Evolutionary conservation across 2,329 filamentous ascomycete species (phyloP).

Genomic region (Aspergillus ochraceoroseus): DNA sequence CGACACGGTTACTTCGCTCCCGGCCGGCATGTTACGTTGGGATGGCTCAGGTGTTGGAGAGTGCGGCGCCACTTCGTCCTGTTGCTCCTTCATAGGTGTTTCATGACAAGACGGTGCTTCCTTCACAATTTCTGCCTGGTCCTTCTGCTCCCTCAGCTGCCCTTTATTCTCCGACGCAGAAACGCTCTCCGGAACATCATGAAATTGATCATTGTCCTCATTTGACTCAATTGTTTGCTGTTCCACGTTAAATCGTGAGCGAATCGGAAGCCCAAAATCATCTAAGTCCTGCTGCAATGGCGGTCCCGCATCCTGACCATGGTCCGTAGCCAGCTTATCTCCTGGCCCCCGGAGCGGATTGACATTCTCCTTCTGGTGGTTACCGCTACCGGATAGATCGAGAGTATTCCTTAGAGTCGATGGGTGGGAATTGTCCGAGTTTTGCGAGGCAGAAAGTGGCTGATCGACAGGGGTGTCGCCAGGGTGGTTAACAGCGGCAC

Average conservation of each 20-base stretch:
- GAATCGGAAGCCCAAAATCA: conserved; percentile 41
- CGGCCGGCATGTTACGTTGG: conserved; percentile 2
- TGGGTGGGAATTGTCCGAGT: conserved; percentile 14
- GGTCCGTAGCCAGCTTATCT: conserved; percentile 5
- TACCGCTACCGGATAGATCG: conserved; percentile 12
- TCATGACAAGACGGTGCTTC: neutral
- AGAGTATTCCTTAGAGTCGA: conserved; percentile 9
- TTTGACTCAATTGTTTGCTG: conserved; percentile 17
- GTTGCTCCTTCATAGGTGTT: neutral
- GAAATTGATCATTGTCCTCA: conserved; percentile 18
- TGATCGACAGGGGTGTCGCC: conserved; percentile 23
- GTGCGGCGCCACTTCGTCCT: conserved; percentile 8
- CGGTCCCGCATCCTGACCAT: conserved; percentile 8
- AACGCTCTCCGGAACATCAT: conserved; percentile 20
- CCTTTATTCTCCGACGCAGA: neutral
- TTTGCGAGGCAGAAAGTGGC: conserved; percentile 9
- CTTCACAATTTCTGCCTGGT: neutral
- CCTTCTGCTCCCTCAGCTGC: conserved; percentile 1
- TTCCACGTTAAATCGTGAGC: conserved; percentile 20
- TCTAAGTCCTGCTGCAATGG: conserved; percentile 28
- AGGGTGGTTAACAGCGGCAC: conserved; percentile 27
- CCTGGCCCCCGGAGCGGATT: conserved; percentile 10
- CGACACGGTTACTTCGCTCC: conserved; percentile 1
- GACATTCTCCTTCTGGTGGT: conserved; percentile 17
- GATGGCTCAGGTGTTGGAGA: neutral